Evolutionary conservation across 1,284 basidiomycete species (phyloP), one percentile per base, ranked within the genome.

Genomic region (Hemileia vastatrix): DNA sequence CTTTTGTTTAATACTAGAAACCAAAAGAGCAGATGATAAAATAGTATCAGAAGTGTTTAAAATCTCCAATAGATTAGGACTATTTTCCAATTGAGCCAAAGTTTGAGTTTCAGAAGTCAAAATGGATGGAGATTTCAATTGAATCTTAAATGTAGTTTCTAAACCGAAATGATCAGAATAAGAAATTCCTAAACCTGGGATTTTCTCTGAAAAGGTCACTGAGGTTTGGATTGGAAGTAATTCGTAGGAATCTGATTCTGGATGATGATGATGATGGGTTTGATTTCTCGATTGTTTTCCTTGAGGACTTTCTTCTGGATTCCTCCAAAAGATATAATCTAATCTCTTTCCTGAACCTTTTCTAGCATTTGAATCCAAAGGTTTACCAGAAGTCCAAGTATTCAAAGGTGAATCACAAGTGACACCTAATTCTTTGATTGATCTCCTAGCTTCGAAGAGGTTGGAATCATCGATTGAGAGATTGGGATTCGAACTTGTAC

Each of bases 131-230:
- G n/a, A n/a, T n/a, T n/a, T n/a, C 24, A 21, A 36, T 31, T 68
- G 27, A 33, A 73, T 69, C 21, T 63, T 58, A 24, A 75, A 70
- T 1, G 59, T 51, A 19, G 71, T 69, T 71, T 87, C 86, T 27
- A 97, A 77, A 2, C 87, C 94, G 77, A 97, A 97, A 76, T 98
- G 94, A 77, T 98, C 94, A 0, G 93, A 95, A 75, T 83, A 90
- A 19, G 91, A 94, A 75, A 86, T 87, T 24, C 77, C 70, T 15
- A 77, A 77, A 1, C 86, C 85, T 0, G 89, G 89, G 8, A 91
- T 83, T 36, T 76, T 77, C 9, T 86, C 85, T 2, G 85, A 89
- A 67, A 94, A 79, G 51, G 85, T 81, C 49, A 94, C 88, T 63
- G 82, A 80, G 66, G 84, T 57, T 27, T 27, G 27, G 27, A 27